These are phyloP conservation scores for Suhomyces anneliseae DNA, from an alignment of 1,139 yeast species.

Conservation along the genomic window DNA sequence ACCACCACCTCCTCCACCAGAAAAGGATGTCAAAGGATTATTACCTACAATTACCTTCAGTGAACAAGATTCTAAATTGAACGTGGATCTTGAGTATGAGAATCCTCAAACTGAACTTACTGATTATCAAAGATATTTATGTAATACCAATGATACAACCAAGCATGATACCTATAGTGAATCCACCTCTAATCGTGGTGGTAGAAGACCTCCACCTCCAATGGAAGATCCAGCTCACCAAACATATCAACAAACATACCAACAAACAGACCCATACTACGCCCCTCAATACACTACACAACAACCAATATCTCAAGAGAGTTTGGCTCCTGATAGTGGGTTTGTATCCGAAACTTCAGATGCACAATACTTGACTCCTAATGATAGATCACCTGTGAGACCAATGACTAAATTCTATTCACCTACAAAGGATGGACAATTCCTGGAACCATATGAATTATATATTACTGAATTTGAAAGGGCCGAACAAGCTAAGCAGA, in stretches of 20 bases:
- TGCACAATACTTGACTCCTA: constrained; percentile 5
- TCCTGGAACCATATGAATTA: constrained; percentile 25
- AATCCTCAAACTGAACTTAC: constrained; percentile 9
- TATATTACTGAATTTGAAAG: constrained; percentile 21
- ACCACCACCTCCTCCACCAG: constrained; percentile 39
- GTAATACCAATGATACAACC: constrained; percentile 10
- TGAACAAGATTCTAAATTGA: constrained; percentile 15
- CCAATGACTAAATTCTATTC: constrained; percentile 4
- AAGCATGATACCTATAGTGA: background rate
- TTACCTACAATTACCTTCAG: constrained; percentile 15
- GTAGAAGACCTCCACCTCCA: constrained; percentile 18
- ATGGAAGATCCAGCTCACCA: constrained; percentile 8
- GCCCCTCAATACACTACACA: background rate
- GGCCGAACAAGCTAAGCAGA: constrained; percentile 6
- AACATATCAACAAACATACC: constrained; percentile 1
- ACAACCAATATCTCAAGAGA: background rate
- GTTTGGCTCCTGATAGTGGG: background rate
- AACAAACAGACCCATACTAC: background rate
- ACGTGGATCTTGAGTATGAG: constrained; percentile 8
- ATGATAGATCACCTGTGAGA: constrained; percentile 2
- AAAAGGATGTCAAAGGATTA: constrained; percentile 15
- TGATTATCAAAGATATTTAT: constrained; percentile 16
- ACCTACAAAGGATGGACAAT: constrained; percentile 9
- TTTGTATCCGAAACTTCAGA: background rate
- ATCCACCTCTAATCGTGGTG: constrained; percentile 1